These are phyloP conservation scores for Byssoonygena ceratinophila DNA, from an alignment of 2,329 filamentous ascomycete species.

Conservation along the genomic window DNA sequence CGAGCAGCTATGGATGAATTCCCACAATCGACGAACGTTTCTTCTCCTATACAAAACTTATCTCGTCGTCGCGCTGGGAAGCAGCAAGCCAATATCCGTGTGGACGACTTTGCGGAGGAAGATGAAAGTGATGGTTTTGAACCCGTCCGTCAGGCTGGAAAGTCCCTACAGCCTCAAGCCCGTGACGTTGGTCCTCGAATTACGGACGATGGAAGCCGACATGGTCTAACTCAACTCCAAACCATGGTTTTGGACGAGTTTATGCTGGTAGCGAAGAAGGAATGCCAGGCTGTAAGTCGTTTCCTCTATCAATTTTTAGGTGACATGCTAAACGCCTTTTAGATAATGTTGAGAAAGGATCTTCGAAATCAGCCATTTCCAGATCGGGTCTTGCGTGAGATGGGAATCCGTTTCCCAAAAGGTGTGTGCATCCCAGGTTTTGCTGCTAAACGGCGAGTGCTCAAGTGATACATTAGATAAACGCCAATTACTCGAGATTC, in stretches of 20 bases:
- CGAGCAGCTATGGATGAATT: conserved; percentile 35
- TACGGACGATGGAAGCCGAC: conserved; percentile 34
- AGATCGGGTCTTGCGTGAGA: conserved; percentile 39
- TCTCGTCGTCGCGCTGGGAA: conserved; percentile 28
- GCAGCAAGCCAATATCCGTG: conserved; percentile 19
- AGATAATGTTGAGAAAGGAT: conserved; percentile 36
- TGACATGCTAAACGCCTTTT: conserved; percentile 2
- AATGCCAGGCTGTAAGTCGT: conserved; percentile 33
- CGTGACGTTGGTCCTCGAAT: conserved; percentile 38
- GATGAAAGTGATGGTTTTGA: conserved; percentile 38
- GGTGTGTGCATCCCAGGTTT: conserved; percentile 21
- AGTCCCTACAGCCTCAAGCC: conserved; percentile 21
- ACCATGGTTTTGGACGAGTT: conserved; percentile 41
- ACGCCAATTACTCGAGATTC: conserved; percentile 31
- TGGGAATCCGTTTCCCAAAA: conserved; percentile 40
- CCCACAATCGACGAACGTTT: conserved; percentile 56
- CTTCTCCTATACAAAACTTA: conserved; percentile 49
- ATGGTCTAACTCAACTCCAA: conserved; percentile 35
- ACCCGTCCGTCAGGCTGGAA: conserved; percentile 30
- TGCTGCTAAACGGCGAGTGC: neutral
- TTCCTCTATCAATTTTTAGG: neutral
- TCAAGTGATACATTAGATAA: conserved; percentile 23
- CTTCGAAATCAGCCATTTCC: conserved; percentile 40
- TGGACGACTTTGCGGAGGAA: conserved; percentile 21
- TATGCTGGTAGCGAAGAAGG: conserved; percentile 35